Evolutionary conservation across 176 grass and related monocot genomes (phyloP), one percentile per base, ranked within the genome.

Genomic region (Avena eriantha): DNA sequence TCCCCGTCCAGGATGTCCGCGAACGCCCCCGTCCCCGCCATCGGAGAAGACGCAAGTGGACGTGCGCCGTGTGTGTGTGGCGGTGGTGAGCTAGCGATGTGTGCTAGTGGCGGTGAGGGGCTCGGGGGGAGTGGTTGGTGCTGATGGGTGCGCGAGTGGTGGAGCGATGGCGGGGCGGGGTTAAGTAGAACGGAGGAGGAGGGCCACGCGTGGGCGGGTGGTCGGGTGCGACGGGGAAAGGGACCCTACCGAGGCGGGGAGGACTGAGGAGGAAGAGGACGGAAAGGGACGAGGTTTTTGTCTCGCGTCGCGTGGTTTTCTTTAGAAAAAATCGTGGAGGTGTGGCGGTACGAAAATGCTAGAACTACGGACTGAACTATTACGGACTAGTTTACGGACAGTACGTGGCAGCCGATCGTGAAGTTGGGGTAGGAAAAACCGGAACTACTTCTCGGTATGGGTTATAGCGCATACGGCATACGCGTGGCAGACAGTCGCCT

Each of bases 1-100:
- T 98, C 90, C 15, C 87, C 93, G 43, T 98, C 92, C 3, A 96
- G 26, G 43, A 98, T 94, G 82, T 96, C 90, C 45, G 80, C 70
- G 81, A 98, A 98, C 61, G 87, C 82, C 45, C 88, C 93, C 18
- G 54, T 91, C 36, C 89, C 93, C 11, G 92, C 93, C 92, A 98
- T 74, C 79, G 58, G 14, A 8, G 63, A 33, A 53, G 80, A n/a
- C 5, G 63, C 63, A 69, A 53, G 65, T 23, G 80, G 17, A 35
- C 29, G 35, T 65, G 55, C 33, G 79, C 34, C 46, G 76, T 22
- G 76, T 59, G 71, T 56, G 76, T 23, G 76, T 60, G 47, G 80
- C n/a, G 17, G 61, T 51, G 46, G 45, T 9, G 45, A 73, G 66
- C 46, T 4, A 15, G 26, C 26, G 26, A 66, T 64, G 63, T 78